Base-by-base conservation (phyloP, 2,329 filamentous ascomycete genomes). In the Monosporascus sp. region DNA sequence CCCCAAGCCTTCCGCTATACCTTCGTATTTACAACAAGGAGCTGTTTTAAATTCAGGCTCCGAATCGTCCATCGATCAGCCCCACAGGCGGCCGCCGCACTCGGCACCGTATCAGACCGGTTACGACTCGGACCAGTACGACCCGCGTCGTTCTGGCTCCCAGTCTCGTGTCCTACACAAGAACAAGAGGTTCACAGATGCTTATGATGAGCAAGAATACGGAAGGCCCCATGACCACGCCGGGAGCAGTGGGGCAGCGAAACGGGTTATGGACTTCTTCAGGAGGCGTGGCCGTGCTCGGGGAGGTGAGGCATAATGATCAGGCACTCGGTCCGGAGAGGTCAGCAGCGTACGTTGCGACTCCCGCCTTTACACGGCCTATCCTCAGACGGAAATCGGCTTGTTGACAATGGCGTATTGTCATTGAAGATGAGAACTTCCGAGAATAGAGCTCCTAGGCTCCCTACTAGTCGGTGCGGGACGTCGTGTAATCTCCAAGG, bases 211-310 rank as follows among this genome's bases (percentile, higher is more conserved):
- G 57, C 87, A 90, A 60, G 81, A 83, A 48, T 80, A 79, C 56
- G 77, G 74, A 46, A 78, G 74, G 58, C 68, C 70, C 37, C 77
- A 78, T 50, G 82, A 85, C 50, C 85, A 91, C 64, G 85, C 85
- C 34, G 93, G 93, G 45, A 95, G 89, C 69, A 93, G 86, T 58
- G 90, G 90, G 52, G 89, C 91, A 3, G 91, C 92, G 15, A 87
- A 92, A 68, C 85, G 90, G 67, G 94, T 99, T 39, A 97, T 99
- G 92, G 93, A 99, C 73, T 96, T 97, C 72, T 99, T 99, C 77
- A 82, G 94, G 62, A 82, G 92, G 69, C 83, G 92, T 68, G 90
- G 89, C 52, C 90, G 87, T 73, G 89, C 86, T 61, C 79, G 88
- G 65, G 82, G 79, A 52, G 79, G 79, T 38, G 80, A 84, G 55